Evolutionary conservation across 140 eudicot species (phyloP).

Genomic region (Stevia rebaudiana): DNA sequence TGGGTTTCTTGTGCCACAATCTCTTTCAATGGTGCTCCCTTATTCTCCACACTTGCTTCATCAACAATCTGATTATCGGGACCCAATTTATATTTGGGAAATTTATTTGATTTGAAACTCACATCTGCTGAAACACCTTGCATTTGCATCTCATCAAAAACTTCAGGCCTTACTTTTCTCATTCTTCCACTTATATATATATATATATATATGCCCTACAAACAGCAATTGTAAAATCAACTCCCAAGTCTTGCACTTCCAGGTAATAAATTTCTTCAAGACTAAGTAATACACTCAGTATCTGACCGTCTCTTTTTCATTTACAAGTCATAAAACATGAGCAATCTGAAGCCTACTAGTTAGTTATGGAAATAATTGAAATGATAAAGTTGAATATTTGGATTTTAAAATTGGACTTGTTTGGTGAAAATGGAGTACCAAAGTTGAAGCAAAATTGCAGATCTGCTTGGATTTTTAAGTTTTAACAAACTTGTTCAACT

Average conservation of each 20-base stretch:
- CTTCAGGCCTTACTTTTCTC: constrained; percentile 91
- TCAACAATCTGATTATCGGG: constrained; percentile 76
- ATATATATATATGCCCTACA: constrained; percentile 34
- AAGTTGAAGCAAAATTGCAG: constrained; percentile 18
- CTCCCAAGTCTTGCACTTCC: constrained; percentile 12
- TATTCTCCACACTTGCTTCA: constrained; percentile 56
- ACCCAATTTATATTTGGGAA: constrained; percentile 85
- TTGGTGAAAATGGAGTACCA: constrained; percentile 12
- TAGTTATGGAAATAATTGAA: background rate
- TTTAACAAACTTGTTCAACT: constrained; percentile 16
- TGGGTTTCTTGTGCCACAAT: constrained; percentile 72
- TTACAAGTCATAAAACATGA: constrained; percentile 1
- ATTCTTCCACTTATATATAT: constrained; percentile 32
- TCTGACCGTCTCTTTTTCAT: too few species aligned
- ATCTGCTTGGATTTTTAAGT: constrained; percentile 19
- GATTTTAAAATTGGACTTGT: constrained; percentile 23
- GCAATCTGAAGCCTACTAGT: background rate
- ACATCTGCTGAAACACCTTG: constrained; percentile 72
- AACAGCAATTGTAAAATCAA: too few species aligned
- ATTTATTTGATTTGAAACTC: constrained; percentile 62
- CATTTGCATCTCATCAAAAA: constrained; percentile 42
- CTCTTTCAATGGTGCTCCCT: constrained; percentile 78
- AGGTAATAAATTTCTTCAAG: constrained; percentile 6
- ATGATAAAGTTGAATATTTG: background rate
- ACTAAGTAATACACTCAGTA: too few species aligned